Conservation (phyloP, 805 yeast species). For the Saturnispora kantuleensis region DNA sequence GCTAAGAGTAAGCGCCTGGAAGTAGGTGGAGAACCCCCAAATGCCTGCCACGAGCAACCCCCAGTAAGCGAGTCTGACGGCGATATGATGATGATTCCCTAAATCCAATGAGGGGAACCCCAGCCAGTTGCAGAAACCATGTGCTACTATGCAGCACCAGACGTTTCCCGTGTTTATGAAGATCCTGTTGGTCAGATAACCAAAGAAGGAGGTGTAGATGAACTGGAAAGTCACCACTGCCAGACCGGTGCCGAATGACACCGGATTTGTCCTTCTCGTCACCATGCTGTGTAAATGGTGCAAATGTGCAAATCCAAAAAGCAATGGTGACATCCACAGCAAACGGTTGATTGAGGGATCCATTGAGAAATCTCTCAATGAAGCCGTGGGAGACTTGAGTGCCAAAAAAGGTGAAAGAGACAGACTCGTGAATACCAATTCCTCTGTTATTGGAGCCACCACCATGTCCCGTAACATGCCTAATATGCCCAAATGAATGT, state of each 20-base stretch:
- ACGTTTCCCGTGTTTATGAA: conserved; percentile 43
- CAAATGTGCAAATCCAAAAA: conserved; percentile 70
- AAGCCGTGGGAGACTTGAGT: not conserved
- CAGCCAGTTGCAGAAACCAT: conserved; percentile 56
- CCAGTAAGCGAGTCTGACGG: conserved; percentile 29
- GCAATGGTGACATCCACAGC: conserved; percentile 39
- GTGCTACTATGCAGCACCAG: conserved; percentile 51
- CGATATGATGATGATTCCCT: not conserved
- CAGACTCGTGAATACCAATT: conserved; percentile 51
- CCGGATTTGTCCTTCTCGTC: conserved; percentile 18
- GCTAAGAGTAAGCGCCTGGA: conserved; percentile 15
- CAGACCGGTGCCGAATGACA: conserved; percentile 25
- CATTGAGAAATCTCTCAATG: not conserved
- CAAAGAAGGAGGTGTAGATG: conserved; percentile 60
- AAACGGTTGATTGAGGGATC: conserved; percentile 14
- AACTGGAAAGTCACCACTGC: conserved; percentile 41
- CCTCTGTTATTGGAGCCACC: conserved; percentile 75
- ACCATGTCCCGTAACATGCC: conserved; percentile 40
- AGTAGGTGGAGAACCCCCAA: conserved; percentile 26
- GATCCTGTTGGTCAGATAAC: conserved; percentile 50
- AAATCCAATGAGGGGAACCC: conserved; percentile 46
- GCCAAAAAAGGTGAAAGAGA: conserved; percentile 12
- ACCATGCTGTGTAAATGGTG: conserved; percentile 57
- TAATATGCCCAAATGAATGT: conserved; percentile 2
- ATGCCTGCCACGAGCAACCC: conserved; percentile 35